Percentiles rank a stretch among this genome's conserved stretches.
Conservation (phyloP, 2,329 filamentous ascomycete species). For the Talaromyces sp. region DNA sequence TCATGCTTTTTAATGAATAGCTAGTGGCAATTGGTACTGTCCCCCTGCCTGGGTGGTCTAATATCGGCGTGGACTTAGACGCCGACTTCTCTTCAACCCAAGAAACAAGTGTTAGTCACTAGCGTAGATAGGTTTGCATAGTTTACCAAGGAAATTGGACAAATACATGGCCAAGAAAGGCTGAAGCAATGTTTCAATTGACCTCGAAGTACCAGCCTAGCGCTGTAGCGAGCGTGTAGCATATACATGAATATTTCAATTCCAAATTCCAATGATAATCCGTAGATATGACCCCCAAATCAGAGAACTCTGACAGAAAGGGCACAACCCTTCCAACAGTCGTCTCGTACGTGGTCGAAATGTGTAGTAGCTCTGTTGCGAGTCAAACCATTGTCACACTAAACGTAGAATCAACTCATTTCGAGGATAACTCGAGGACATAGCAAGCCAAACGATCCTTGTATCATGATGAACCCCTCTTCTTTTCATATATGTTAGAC, state of each 20-base stretch:
- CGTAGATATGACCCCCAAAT: no score
- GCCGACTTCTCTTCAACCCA: neutral
- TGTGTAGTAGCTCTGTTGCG: no score
- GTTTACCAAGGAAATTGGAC: neutral
- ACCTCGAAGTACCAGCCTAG: no score
- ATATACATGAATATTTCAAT: no score
- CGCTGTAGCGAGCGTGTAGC: no score
- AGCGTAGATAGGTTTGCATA: neutral
- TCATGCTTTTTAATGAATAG: neutral
- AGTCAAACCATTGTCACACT: no score
- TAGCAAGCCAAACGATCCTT: neutral
- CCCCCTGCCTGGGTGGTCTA: neutral
- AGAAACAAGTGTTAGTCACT: neutral
- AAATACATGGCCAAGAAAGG: no score
- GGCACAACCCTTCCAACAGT: no score
- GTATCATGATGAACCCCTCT: neutral
- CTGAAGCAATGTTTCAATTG: no score
- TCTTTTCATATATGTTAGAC: neutral
- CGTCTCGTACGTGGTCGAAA: no score
- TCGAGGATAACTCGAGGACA: neutral
- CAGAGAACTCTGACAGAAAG: no score
- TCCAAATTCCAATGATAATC: no score
- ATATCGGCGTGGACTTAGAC: neutral
- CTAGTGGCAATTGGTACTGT: neutral
- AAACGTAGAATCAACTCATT: neutral